Base-by-base conservation (phyloP, 495 filamentous ascomycete genomes). In the Rhypophila decipiens region DNA sequence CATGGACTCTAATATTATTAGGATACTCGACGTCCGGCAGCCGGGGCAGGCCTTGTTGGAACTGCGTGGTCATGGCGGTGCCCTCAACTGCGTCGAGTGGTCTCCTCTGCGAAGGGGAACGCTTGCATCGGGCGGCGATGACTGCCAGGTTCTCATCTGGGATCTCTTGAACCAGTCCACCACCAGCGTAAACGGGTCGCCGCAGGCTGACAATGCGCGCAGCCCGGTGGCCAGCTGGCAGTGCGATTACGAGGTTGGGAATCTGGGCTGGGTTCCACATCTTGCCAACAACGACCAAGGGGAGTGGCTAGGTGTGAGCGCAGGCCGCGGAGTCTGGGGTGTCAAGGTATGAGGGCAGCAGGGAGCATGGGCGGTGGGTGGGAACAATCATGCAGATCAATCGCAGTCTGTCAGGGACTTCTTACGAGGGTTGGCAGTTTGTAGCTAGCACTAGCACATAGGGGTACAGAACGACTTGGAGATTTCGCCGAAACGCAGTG, bases 1-100 rank as follows among this genome's bases (percentile, higher is more conserved):
- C 17, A 82, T 86, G 62, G 94, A 99, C 61, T 91, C 86, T 12
- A 90, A 84, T 57, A 73, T 96, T 39, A 89, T 99, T 60, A 85
- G 93, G 19, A 94, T 99, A 46, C 83, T 99, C 13, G 93, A 99
- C 57, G 91, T 96, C 12, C 87, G 93, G 15, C 94, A 97, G 73
- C 93, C 93, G 2, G 93, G 93, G 10, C 90, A 96, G 67, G 93
- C 93, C 1, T 75, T 99, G 11, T 78, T 97, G 18, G 93, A 99
- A 60, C 76, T 99, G 36, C 88, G 88, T 27, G 93, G 93, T n/a
- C 94, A 97, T 64, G 76, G 79, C 13, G 85, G 87, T 7, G 67
- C 86, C 13, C 74, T 99, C 34, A 97, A 90, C 63, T 90, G 86
- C 57, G 85, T 96, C 47, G 93, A 98, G 69, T 98, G 93, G 93